phyloP scores from a whole-genome alignment of 495 filamentous ascomycete species.

The Tricharina praecox region DNA sequence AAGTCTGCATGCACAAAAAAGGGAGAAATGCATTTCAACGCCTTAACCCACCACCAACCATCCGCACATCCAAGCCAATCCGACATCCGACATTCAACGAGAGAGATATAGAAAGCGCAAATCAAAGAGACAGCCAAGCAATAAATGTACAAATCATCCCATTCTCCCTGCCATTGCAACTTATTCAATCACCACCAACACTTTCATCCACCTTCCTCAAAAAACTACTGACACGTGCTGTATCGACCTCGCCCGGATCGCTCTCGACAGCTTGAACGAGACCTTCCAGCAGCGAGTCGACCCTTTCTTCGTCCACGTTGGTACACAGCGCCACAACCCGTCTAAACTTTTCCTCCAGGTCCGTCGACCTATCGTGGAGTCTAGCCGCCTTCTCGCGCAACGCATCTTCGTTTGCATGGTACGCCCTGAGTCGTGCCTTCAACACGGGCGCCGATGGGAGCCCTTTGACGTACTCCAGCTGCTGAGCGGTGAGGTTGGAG shows the following conservation, averaged over 20 bases:
- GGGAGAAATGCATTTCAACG: no score
- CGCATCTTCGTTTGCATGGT: constrained; percentile 31
- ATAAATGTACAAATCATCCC: no score
- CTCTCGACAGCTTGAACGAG: constrained; percentile 56
- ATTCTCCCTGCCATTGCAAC: no score
- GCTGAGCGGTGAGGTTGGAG: constrained; percentile 12
- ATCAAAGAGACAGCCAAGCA: no score
- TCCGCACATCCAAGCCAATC: no score
- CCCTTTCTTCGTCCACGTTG: constrained; percentile 41
- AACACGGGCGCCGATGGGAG: constrained; percentile 12
- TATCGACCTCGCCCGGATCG: constrained; percentile 51
- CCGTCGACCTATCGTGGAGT: constrained; percentile 44
- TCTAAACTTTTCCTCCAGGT: constrained; percentile 52
- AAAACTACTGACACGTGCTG: constrained; percentile 53
- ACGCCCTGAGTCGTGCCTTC: constrained; percentile 31
- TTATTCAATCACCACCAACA: not conserved
- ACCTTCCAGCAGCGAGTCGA: constrained; percentile 46
- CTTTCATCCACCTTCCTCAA: constrained; percentile 43
- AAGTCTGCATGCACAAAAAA: no score
- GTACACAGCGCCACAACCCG: constrained; percentile 55
- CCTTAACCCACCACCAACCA: no score
- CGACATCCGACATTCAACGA: no score
- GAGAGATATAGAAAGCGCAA: no score
- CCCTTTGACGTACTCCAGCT: constrained; percentile 17
- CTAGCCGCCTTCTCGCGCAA: constrained; percentile 32